Conservation (phyloP, 768 basidiomycete species). For the Rhizopogon vesiculosus region DNA sequence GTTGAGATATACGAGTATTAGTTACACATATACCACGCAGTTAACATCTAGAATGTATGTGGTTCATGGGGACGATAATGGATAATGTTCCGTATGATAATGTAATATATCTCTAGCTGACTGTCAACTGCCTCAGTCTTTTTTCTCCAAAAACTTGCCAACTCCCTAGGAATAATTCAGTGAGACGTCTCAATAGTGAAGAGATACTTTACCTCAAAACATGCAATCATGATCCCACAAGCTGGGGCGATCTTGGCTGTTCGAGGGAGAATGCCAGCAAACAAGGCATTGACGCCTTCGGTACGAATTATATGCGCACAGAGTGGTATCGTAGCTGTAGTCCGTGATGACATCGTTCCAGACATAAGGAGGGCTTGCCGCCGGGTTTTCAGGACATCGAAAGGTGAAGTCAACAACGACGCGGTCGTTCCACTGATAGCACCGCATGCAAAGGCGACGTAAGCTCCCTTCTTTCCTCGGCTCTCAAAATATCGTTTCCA, state of each 20-base stretch:
- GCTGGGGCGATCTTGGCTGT: constrained; percentile 96
- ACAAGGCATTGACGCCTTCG: constrained; percentile 77
- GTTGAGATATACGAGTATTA: neutral
- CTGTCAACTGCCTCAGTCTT: constrained; percentile 9
- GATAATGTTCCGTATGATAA: constrained; percentile 4
- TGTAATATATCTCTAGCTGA: constrained; percentile 21
- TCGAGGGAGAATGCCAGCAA: constrained; percentile 81
- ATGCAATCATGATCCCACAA: constrained; percentile 97
- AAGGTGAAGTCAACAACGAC: constrained; percentile 87
- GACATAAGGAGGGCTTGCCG: constrained; percentile 81
- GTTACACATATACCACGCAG: constrained; percentile 19
- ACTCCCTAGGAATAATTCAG: constrained; percentile 41
- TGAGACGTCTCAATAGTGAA: constrained; percentile 11
- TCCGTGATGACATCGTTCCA: constrained; percentile 31
- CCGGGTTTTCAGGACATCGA: constrained; percentile 95
- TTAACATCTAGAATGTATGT: constrained; percentile 9
- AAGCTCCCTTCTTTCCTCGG: constrained; percentile 51
- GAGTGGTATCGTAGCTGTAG: constrained; percentile 56
- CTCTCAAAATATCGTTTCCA: constrained; percentile 62
- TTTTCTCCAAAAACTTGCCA: constrained; percentile 45
- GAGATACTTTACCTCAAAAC: constrained; percentile 68
- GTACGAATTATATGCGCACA: constrained; percentile 64
- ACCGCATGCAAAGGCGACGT: constrained; percentile 83
- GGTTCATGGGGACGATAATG: constrained; percentile 5
- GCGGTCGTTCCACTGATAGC: constrained; percentile 84